A percentile compares a stretch with the other conserved stretches of the same genome.
Conservation (phyloP, 2,329 filamentous ascomycete species). For the Spiromastix sp. region DNA sequence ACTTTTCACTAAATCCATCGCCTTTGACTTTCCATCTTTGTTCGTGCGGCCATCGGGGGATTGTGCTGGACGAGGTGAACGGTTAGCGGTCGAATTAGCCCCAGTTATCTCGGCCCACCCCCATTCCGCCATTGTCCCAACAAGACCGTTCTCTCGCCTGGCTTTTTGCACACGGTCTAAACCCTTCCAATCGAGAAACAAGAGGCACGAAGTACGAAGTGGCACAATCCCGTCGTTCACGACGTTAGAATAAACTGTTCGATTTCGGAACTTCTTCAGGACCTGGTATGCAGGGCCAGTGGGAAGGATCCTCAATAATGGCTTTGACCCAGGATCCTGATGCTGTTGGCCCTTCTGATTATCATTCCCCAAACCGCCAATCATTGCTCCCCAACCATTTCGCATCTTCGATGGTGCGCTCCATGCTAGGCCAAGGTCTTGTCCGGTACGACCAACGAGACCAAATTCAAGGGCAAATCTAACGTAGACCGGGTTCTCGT, state of each 20-base stretch:
- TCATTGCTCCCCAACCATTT: slow-evolving; percentile 80
- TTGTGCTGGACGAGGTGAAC: slow-evolving; percentile 13
- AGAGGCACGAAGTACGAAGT: slow-evolving; percentile 83
- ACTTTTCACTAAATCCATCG: background rate
- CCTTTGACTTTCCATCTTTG: slow-evolving; percentile 4
- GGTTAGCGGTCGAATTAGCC: slow-evolving; percentile 44
- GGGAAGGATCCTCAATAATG: slow-evolving; percentile 75
- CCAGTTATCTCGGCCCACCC: slow-evolving; percentile 88
- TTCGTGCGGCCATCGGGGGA: background rate
- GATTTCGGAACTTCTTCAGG: slow-evolving; percentile 75
- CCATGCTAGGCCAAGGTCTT: slow-evolving; percentile 93
- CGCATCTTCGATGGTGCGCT: slow-evolving; percentile 73
- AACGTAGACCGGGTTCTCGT: slow-evolving; percentile 95
- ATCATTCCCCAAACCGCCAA: slow-evolving; percentile 65
- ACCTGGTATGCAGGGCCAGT: slow-evolving; percentile 85
- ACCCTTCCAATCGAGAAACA: slow-evolving; percentile 95
- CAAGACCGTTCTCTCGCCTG: slow-evolving; percentile 77
- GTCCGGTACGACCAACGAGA: slow-evolving; percentile 86
- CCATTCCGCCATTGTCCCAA: slow-evolving; percentile 87
- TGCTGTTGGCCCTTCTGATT: slow-evolving; percentile 42
- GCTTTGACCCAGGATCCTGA: slow-evolving; percentile 72
- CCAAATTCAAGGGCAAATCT: slow-evolving; percentile 96
- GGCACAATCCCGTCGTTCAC: slow-evolving; percentile 97
- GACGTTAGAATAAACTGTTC: slow-evolving; percentile 92
- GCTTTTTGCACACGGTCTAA: slow-evolving; percentile 91